phyloP scores from a whole-genome alignment of 169 alveolate species.

The Fabrea salina region DNA sequence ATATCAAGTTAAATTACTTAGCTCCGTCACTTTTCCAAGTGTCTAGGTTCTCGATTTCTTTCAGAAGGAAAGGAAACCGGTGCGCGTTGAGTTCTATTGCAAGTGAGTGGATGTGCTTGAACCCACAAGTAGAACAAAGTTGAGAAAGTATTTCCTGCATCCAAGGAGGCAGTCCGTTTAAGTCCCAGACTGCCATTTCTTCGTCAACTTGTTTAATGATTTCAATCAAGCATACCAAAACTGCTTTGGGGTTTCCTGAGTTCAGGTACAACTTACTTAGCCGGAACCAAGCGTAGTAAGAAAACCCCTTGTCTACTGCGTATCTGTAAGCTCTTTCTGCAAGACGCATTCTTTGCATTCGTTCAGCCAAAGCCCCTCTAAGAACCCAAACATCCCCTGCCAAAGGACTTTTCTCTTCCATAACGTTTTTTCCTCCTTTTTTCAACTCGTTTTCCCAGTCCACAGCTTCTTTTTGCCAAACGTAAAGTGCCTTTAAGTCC shows the following conservation, averaged over 20 bases:
- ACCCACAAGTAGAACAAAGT: slow-evolving; percentile 14
- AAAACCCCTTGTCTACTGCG: slow-evolving; percentile 52
- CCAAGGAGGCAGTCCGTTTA: slow-evolving; percentile 44
- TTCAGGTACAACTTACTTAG: slow-evolving; percentile 44
- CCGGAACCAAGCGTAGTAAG: slow-evolving; percentile 49
- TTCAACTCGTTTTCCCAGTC: slow-evolving; percentile 17
- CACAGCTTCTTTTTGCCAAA: slow-evolving; percentile 52
- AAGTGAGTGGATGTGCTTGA: neutral
- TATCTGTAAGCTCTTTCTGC: slow-evolving; percentile 56
- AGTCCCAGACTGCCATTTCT: slow-evolving; percentile 33
- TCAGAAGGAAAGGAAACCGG: neutral
- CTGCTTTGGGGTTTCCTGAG: slow-evolving; percentile 57
- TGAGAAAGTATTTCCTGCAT: slow-evolving; percentile 25
- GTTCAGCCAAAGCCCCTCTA: slow-evolving; percentile 55
- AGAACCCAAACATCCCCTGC: slow-evolving; percentile 47
- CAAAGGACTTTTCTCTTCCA: slow-evolving; percentile 12
- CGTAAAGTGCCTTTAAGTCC: slow-evolving; percentile 47
- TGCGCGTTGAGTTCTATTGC: neutral
- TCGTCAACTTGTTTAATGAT: slow-evolving; percentile 48
- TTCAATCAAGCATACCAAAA: slow-evolving; percentile 55
- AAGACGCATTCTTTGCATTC: slow-evolving; percentile 37
- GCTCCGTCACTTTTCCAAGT: slow-evolving; percentile 21
- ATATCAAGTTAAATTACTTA: neutral
- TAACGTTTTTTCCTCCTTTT: neutral
- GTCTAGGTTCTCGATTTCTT: neutral